Evolutionary conservation across 2,329 filamentous ascomycete genomes (phyloP).

Genomic region (Cercospora brassicicola): DNA sequence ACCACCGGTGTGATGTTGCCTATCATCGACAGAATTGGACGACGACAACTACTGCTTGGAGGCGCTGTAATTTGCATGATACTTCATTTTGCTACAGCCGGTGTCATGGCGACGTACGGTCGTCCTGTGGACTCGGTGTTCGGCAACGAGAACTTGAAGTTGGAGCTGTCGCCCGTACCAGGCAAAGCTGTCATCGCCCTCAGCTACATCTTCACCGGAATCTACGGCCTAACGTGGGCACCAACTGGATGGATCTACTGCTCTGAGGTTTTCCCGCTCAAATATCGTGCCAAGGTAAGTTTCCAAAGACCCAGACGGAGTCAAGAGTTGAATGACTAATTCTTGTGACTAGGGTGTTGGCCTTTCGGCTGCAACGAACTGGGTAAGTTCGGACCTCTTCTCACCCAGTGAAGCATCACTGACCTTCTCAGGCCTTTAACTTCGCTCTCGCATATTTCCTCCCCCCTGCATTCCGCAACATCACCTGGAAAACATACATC

Average conservation of each 20-base stretch:
- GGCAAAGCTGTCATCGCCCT: constrained; percentile 65
- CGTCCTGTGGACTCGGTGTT: constrained; percentile 45
- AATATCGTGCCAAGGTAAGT: constrained; percentile 53
- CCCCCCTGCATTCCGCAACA: constrained; percentile 59
- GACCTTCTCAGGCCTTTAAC: constrained; percentile 17
- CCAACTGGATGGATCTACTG: constrained; percentile 66
- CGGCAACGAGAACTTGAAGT: constrained; percentile 53
- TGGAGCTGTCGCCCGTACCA: constrained; percentile 52
- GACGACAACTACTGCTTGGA: constrained; percentile 44
- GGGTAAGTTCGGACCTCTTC: constrained; percentile 35
- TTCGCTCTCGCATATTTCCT: constrained; percentile 60
- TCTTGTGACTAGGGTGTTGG: constrained; percentile 50
- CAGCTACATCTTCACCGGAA: constrained; percentile 63
- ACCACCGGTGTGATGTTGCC: constrained; percentile 43
- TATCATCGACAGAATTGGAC: constrained; percentile 43
- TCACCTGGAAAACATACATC: constrained; percentile 61
- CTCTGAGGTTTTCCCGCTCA: constrained; percentile 63
- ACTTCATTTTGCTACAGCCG: constrained; percentile 52
- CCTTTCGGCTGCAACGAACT: constrained; percentile 56
- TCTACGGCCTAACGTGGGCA: constrained; percentile 63
- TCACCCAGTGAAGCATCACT: not conserved
- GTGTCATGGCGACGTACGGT: constrained; percentile 47
- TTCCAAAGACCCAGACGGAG: not conserved
- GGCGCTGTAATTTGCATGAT: constrained; percentile 46
- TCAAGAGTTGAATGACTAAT: not conserved